A percentile compares a stretch with the other conserved stretches of the same genome.
phyloP scores from a whole-genome alignment of 192 early-diverging fungal genomes.

The Linnemannia schmuckeri region DNA sequence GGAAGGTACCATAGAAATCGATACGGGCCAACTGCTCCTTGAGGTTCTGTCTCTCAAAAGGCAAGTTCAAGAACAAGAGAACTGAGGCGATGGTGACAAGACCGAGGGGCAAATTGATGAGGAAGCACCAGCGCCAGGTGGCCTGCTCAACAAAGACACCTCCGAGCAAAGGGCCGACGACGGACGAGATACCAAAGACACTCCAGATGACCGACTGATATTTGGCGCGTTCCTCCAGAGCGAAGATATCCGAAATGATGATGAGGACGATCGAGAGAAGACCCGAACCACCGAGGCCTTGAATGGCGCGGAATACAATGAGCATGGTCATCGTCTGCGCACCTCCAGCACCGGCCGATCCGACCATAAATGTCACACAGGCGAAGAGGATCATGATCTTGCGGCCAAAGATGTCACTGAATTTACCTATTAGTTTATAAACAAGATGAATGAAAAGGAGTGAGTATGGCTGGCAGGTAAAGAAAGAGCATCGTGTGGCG shows the following conservation, averaged over 20 bases:
- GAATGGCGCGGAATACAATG: constrained; percentile 81
- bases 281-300: constrained; percentile 86
- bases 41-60: constrained; percentile 63
- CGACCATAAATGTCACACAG: constrained; percentile 82
- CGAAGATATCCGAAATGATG: constrained; percentile 88
- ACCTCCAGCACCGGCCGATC: constrained; percentile 84
- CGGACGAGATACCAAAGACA: constrained; percentile 81
- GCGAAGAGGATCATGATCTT: constrained; percentile 80
- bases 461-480: background rate
- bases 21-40: constrained; percentile 74
- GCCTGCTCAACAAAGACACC: constrained; percentile 81
- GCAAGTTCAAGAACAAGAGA: constrained; percentile 70
- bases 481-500: background rate
- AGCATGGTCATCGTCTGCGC: constrained; percentile 72
- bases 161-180: constrained; percentile 87
- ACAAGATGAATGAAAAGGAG: background rate
- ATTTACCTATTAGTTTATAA: constrained; percentile 64
- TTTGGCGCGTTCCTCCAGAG: constrained; percentile 83
- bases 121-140: constrained; percentile 84
- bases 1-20: constrained; percentile 71
- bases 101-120: constrained; percentile 89
- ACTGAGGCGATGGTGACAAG: constrained; percentile 69
- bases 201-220: constrained; percentile 85
- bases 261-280: constrained; percentile 83
- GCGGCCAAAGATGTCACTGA: constrained; percentile 90